phyloP scores from a whole-genome alignment of 2,329 filamentous ascomycete genomes.

The Dactylonectria estremocensis region DNA sequence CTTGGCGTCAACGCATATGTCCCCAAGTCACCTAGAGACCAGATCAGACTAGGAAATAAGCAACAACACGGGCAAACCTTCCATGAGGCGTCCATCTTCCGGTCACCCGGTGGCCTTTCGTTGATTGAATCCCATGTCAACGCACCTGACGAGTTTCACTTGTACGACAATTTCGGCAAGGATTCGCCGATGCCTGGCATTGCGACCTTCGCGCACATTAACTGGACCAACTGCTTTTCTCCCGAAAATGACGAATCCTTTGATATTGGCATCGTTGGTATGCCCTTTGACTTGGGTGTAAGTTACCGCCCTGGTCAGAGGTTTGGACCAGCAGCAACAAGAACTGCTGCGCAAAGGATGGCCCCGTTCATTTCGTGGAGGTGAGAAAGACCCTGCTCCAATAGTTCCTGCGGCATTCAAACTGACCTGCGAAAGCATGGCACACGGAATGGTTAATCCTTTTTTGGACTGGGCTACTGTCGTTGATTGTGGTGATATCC shows the following conservation, averaged over 20 bases:
- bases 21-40: not conserved
- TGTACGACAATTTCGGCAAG: not conserved
- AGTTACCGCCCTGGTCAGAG: not conserved
- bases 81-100: not conserved
- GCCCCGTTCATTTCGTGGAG: not conserved
- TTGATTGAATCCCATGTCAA: not conserved
- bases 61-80: not conserved
- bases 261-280: conserved; percentile 15
- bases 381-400: not conserved
- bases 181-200: not conserved
- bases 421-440: not conserved
- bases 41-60: not conserved
- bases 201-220: conserved; percentile 3
- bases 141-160: not conserved
- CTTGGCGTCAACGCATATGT: too few species aligned
- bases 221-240: conserved; percentile 16
- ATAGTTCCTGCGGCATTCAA: not conserved
- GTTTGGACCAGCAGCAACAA: not conserved
- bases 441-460: not conserved
- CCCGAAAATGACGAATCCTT: not conserved
- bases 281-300: not conserved
- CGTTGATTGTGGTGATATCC: not conserved
- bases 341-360: not conserved
- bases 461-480: not conserved
- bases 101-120: too few species aligned